These are phyloP conservation scores for Podaxis sp. DNA, from an alignment of 768 basidiomycete genomes.

Conservation along the genomic window DNA sequence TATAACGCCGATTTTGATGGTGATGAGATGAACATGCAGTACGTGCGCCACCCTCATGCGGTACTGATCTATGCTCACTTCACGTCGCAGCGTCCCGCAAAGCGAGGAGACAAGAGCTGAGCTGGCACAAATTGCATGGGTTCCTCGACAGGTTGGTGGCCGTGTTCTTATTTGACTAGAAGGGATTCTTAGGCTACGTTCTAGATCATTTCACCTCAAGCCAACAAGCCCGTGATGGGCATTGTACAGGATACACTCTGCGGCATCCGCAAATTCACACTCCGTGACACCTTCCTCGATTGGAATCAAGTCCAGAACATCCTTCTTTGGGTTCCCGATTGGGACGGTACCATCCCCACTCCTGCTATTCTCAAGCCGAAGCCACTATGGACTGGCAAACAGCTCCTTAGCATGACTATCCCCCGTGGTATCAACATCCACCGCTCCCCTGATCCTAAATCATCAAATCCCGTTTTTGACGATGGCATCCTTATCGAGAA, in stretches of 20 bases:
- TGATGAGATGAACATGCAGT: constrained; percentile 99
- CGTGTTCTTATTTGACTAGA: neutral
- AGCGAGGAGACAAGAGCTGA: constrained; percentile 98
- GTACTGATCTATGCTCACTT: constrained; percentile 1
- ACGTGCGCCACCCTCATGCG: constrained; percentile 34
- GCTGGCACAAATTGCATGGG: constrained; percentile 98
- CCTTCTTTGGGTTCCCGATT: constrained; percentile 95
- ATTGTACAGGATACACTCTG: constrained; percentile 99
- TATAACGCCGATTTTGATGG: constrained; percentile 99
- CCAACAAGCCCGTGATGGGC: constrained; percentile 99
- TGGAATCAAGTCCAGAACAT: constrained; percentile 97
- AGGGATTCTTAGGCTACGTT: neutral
- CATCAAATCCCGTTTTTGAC: constrained; percentile 80
- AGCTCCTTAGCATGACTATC: constrained; percentile 88
- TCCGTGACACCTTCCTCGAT: constrained; percentile 93
- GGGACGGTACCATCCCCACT: constrained; percentile 91
- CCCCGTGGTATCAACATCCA: constrained; percentile 94
- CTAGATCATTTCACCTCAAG: constrained; percentile 98
- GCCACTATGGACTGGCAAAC: constrained; percentile 97
- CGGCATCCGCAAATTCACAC: constrained; percentile 94
- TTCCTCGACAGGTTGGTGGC: constrained; percentile 79
- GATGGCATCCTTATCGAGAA: constrained; percentile 97
- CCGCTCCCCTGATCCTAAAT: constrained; percentile 77
- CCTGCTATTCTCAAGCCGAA: constrained; percentile 97
- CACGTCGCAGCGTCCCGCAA: constrained; percentile 76